Evolutionary conservation across 2,329 filamentous ascomycete genomes (phyloP).

Genomic region (Gaeumannomyces sp.): DNA sequence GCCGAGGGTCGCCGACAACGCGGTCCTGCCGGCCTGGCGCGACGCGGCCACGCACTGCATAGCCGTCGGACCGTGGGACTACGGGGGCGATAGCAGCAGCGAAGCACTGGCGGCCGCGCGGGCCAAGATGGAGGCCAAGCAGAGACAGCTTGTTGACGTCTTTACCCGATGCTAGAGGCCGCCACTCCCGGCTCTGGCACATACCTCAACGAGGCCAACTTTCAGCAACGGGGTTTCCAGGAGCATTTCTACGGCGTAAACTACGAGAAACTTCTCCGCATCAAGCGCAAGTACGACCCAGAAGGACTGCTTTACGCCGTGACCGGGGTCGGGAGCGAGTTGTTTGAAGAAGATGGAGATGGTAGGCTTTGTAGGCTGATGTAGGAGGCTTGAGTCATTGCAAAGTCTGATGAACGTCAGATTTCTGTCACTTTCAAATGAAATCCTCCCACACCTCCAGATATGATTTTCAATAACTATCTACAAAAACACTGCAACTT

Average conservation of each 20-base stretch:
- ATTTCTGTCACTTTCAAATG: too few species aligned
- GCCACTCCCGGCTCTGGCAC: conserved; percentile 23
- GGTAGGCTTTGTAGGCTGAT: conserved; percentile 28
- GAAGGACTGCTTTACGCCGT: conserved; percentile 29
- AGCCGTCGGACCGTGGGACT: conserved; percentile 19
- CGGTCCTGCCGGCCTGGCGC: conserved; percentile 27
- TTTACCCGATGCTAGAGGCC: conserved; percentile 20
- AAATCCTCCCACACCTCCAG: too few species aligned
- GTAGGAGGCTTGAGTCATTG: neutral
- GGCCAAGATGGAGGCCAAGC: conserved; percentile 5
- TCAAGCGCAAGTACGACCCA: conserved; percentile 35
- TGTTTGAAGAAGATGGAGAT: conserved; percentile 26
- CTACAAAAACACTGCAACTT: too few species aligned
- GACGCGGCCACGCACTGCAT: conserved; percentile 19
- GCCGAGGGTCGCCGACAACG: conserved; percentile 17
- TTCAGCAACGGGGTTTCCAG: conserved; percentile 23
- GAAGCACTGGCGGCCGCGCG: neutral
- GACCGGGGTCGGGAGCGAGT: conserved; percentile 32
- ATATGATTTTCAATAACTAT: too few species aligned
- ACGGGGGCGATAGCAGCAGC: neutral
- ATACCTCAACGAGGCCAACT: conserved; percentile 33
- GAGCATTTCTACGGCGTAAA: conserved; percentile 26
- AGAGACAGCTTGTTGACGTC: conserved; percentile 20
- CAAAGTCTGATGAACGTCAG: too few species aligned
- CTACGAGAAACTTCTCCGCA: conserved; percentile 21